These are phyloP conservation scores for Sporisorium sorghi DNA, from an alignment of 1,284 basidiomycete species.

Conservation along the genomic window DNA sequence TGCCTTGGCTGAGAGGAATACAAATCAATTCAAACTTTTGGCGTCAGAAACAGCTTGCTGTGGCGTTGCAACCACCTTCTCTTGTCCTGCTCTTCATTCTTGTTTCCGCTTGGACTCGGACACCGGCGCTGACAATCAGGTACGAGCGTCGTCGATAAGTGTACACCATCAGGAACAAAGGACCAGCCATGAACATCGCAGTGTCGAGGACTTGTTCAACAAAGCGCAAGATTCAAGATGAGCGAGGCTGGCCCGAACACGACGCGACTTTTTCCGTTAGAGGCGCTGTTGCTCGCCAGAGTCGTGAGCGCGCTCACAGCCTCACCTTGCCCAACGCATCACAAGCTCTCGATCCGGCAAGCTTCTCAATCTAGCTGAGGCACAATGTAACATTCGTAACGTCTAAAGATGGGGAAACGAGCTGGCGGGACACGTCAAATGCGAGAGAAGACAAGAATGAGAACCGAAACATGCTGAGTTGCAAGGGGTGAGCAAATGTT, in stretches of 20 bases:
- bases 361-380: no score
- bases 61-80: not conserved
- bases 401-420: slow-evolving; percentile 16
- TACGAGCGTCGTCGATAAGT: not conserved
- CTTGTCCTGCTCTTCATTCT: not conserved
- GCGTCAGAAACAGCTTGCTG: not conserved
- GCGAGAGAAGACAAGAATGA: slow-evolving; percentile 13
- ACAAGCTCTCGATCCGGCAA: not conserved
- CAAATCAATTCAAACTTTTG: not conserved
- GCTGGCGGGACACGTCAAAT: slow-evolving; percentile 12
- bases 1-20: not conserved
- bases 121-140: not conserved
- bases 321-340: not conserved
- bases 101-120: not conserved
- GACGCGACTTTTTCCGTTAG: not conserved
- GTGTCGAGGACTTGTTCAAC: not conserved
- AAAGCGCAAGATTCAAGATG: not conserved
- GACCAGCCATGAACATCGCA: not conserved
- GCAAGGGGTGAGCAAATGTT: slow-evolving; percentile 50
- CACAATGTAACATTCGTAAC: slow-evolving; percentile 34
- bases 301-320: not conserved
- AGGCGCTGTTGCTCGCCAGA: no score
- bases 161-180: not conserved
- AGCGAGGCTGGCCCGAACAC: not conserved
- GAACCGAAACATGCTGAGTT: slow-evolving; percentile 9